Conservation (phyloP, 2,329 filamentous ascomycete genomes). For the Ophiosphaerella herpotricha region DNA sequence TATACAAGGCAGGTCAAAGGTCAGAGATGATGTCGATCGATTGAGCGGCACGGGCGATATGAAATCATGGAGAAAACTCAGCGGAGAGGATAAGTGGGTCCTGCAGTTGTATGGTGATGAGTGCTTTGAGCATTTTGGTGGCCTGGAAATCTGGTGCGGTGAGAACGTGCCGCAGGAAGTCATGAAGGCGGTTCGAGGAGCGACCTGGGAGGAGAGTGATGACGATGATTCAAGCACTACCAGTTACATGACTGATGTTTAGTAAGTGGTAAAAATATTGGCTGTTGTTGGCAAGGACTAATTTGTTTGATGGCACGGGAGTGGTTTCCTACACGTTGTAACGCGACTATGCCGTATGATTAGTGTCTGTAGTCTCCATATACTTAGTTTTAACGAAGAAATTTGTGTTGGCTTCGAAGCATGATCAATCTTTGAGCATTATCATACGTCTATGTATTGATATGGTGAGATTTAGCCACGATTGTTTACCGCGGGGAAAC, state of each 20-base stretch:
- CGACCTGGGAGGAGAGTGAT: slow-evolving; percentile 14
- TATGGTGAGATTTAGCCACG: too few species aligned
- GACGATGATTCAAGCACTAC: slow-evolving; percentile 7
- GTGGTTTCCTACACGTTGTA: neutral
- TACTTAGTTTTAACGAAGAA: neutral
- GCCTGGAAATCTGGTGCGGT: slow-evolving; percentile 29
- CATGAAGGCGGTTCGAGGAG: slow-evolving; percentile 28
- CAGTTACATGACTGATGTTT: slow-evolving; percentile 1
- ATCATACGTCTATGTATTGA: too few species aligned
- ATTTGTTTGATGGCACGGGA: neutral
- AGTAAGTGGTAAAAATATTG: neutral
- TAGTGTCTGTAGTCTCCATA: neutral
- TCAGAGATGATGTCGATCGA: slow-evolving; percentile 11
- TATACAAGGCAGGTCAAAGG: slow-evolving; percentile 5
- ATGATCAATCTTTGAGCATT: neutral
- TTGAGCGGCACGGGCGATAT: slow-evolving; percentile 8
- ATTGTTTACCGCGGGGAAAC: too few species aligned
- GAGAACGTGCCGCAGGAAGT: slow-evolving; percentile 31
- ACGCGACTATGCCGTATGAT: neutral
- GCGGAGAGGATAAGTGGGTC: slow-evolving; percentile 29
- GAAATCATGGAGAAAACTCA: slow-evolving; percentile 15
- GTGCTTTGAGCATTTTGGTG: slow-evolving; percentile 33
- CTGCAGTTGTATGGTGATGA: slow-evolving; percentile 37
- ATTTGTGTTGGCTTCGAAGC: neutral
- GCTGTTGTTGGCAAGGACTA: neutral